Evolutionary conservation across 257 asterid species (phyloP), one percentile per base, ranked within the genome.

Genomic region (Coffea canephora): DNA sequence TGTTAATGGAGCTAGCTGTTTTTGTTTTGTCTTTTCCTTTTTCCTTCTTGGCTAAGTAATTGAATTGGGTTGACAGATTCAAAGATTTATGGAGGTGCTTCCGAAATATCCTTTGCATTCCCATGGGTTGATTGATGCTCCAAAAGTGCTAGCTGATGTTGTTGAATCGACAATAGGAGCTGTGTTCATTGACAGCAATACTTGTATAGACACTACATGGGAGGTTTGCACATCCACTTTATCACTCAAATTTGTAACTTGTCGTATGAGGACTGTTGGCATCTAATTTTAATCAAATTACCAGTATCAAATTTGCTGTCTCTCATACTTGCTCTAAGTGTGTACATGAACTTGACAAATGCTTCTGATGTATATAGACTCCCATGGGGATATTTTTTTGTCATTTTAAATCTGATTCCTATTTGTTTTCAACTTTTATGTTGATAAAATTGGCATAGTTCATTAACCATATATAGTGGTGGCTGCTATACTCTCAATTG

Each of bases 81-180:
- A 91, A 78, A 55, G 87, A 70, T 94, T 94, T 86, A 85, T 91
- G 18, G 79, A 79, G 15, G 90, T 80, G 61, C 89, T 94, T 82
- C 94, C 95, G 16, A 84, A 85, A 69, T 89, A 94, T 89, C 96
- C 95, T 23, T 81, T 94, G 78, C 97, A 94, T 87, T 90, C 96
- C 23, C 91, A 89, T 79, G 98, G 98, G 36, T 73, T 92, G 82
- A 88, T 92, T 68, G 85, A 88, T 85, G 90, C 95, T 69, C 98
- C 98, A 27, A 92, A 94, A 80, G 93, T 91, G 80, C 94, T 94
- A 54, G 97, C 96, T 59, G 98, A 94, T 82, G 89, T 94, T 61
- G 93, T 94, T 73, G 97, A 92, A 82, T 92, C 97, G 71, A 91
- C 96, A 1, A 77, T 94, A n/a, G 97, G 98, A 62, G 97, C 98